Conservation (phyloP, 345 rosid species). For the sweet orange (Citrus sinensis) region DNA sequence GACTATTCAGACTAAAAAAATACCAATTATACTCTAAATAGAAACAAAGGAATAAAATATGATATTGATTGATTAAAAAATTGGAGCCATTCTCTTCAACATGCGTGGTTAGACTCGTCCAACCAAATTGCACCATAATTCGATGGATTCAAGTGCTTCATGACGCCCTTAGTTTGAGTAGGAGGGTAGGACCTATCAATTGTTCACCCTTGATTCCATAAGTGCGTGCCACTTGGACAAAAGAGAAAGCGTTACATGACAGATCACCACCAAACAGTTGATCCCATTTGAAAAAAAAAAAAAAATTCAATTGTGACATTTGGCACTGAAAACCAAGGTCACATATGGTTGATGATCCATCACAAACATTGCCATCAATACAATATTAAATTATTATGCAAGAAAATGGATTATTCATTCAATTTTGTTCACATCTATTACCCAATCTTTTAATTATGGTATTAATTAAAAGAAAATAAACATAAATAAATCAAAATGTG, state of each 20-base stretch:
- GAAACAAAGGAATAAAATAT: neutral
- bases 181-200: neutral
- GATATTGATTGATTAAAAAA: neutral
- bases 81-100: neutral
- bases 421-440: neutral
- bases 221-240: neutral
- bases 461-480: neutral
- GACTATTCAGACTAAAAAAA: no score
- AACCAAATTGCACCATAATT: neutral
- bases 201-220: neutral
- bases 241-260: neutral
- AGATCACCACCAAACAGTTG: conserved; percentile 7
- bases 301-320: neutral
- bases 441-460: neutral
- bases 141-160: neutral
- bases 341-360: neutral
- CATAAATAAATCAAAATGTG: neutral
- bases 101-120: neutral
- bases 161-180: neutral
- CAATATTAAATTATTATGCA: neutral
- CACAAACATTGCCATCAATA: neutral
- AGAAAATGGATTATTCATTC: neutral
- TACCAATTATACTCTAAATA: no score
- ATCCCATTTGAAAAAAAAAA: neutral
- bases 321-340: neutral